Evolutionary conservation across 208 protist species (phyloP).

Genomic region (Entamoeba invadens): DNA sequence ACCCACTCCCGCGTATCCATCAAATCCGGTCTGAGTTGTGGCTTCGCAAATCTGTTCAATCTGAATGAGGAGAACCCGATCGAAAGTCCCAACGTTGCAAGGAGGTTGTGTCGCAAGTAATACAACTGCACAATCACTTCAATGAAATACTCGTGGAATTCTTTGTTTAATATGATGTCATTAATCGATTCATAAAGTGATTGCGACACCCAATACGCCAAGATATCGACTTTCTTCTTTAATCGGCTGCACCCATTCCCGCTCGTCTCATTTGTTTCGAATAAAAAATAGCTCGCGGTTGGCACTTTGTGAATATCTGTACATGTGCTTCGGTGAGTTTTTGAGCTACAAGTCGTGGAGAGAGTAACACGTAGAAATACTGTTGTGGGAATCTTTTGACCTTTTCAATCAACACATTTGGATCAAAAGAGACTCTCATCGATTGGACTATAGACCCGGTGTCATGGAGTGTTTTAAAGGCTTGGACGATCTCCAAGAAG

Average conservation of each 20-base stretch:
- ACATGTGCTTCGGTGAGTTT: not conserved
- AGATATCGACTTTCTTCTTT: not conserved
- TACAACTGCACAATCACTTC: not conserved
- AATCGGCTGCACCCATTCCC: not conserved
- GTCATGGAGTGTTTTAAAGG: not conserved
- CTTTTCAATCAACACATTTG: not conserved
- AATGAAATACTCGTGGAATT: not conserved
- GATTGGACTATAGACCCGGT: not conserved
- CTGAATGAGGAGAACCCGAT: not conserved
- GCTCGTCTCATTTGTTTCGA: not conserved
- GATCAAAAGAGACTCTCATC: not conserved
- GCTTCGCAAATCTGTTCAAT: not conserved
- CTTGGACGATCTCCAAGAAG: not conserved
- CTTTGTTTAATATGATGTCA: not conserved
- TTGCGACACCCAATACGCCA: not conserved
- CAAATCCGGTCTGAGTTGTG: not conserved
- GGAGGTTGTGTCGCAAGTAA: not conserved
- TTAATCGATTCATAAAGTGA: not conserved
- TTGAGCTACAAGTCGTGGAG: not conserved
- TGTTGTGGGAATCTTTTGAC: not conserved
- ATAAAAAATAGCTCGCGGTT: not conserved
- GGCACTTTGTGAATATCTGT: not conserved
- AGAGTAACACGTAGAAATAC: not conserved
- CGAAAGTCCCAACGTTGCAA: not conserved
- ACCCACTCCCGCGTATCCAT: not conserved